These are phyloP conservation scores for Agaricus blazei DNA, from an alignment of 768 basidiomycete species.

Conservation along the genomic window DNA sequence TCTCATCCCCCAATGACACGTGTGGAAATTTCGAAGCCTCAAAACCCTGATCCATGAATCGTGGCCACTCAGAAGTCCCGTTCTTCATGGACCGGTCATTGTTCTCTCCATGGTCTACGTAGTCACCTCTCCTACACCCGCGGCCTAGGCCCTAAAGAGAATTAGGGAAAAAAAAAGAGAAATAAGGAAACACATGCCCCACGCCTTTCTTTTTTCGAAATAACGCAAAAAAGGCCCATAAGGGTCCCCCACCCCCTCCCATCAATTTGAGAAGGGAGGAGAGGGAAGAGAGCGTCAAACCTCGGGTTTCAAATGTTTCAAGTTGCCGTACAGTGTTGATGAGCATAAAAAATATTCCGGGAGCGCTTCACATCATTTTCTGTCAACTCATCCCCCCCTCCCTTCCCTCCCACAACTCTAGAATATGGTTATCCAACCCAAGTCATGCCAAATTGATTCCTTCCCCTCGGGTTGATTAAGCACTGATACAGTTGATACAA, in stretches of 20 bases:
- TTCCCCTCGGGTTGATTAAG: too few species aligned
- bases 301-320: conserved; percentile 1
- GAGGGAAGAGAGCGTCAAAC: background rate
- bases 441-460: too few species aligned
- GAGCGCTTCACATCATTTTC: background rate
- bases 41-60: background rate
- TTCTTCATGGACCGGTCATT: conserved; percentile 2
- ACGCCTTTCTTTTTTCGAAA: too few species aligned
- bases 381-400: background rate
- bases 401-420: background rate
- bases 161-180: too few species aligned
- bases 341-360: background rate
- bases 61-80: background rate
- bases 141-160: background rate
- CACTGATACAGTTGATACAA: too few species aligned
- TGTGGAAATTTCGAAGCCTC: conserved; percentile 4
- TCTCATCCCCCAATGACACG: background rate
- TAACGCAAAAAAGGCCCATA: too few species aligned
- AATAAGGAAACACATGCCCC: too few species aligned
- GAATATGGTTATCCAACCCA: too few species aligned
- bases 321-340: background rate
- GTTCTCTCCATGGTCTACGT: background rate
- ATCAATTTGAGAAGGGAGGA: background rate
- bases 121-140: background rate
- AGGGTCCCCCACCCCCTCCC: too few species aligned